Percentiles rank a stretch among this genome's conserved stretches.
Evolutionary conservation across 1,284 basidiomycete genomes (phyloP).

Genomic region (Sanghuangporus weigelae): DNA sequence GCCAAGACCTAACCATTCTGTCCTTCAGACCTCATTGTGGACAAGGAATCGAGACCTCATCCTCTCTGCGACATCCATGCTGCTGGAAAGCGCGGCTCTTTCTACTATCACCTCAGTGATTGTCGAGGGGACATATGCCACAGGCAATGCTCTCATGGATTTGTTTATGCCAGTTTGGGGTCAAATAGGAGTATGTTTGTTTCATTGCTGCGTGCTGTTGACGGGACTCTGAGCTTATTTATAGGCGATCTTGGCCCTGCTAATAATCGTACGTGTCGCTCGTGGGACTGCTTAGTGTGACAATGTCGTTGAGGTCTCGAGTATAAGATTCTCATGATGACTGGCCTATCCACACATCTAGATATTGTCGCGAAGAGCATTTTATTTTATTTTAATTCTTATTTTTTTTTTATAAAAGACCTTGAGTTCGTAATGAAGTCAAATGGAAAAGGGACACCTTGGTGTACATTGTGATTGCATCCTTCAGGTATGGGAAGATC

Average conservation of each 20-base stretch:
- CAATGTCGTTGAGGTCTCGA: neutral
- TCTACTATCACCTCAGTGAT: neutral
- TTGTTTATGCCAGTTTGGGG: neutral
- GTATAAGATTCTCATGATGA: neutral
- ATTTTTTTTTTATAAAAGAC: too few relatives aligned
- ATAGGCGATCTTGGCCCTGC: conserved; percentile 4
- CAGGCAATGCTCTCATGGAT: neutral
- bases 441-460: too few relatives aligned
- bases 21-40: neutral
- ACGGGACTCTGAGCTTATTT: neutral
- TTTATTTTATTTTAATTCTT: too few relatives aligned
- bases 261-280: conserved; percentile 12
- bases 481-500: too few relatives aligned
- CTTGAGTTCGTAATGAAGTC: too few relatives aligned
- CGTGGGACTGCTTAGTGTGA: conserved; percentile 4
- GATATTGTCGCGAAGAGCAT: too few relatives aligned
- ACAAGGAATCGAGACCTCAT: neutral
- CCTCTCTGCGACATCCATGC: conserved; percentile 3
- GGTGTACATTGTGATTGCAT: too few relatives aligned
- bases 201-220: neutral
- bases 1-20: too few relatives aligned
- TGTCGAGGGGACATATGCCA: conserved; percentile 1
- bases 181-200: neutral
- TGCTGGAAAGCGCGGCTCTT: conserved; percentile 6
- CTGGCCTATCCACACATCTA: too few relatives aligned